Base-by-base conservation (phyloP, 768 basidiomycete species). In the Auriscalpium orientale region DNA sequence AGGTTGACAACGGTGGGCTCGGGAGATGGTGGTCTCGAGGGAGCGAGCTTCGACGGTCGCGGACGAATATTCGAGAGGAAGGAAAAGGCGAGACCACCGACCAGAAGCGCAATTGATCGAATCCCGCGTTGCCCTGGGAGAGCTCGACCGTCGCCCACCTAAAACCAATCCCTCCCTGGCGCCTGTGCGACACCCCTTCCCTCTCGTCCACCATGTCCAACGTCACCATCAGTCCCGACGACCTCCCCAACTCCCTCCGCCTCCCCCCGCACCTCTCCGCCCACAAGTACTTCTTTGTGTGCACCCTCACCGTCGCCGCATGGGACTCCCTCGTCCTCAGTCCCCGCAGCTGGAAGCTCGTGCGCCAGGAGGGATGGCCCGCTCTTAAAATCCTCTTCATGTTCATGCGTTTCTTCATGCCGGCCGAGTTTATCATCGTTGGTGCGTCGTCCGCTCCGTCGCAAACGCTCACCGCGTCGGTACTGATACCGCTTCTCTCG, bases 201-300 rank as follows among this genome's bases (percentile, higher is more conserved):
- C 33, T 54, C 33, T 20, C 16, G 16, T 37, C 37, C 51, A 44
- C 34, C 34, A 56, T 56, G 55, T 49, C 59, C 16, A 61, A 61
- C 37, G 15, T 49, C 18, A 38, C 59, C 5, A 37, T 59, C 21
- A 22, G 8, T 8, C 55, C 55, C 1, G 44, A 50, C 12, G 11
- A 55, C 0, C 68, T 91, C 8, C 90, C 90, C 16, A 69, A 76
- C 53, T 87, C 83, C 21, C 83, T 92, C 65, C 74, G 86, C 61
- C 80, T 91, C 6, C 79, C 90, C 0, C 79, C 90, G 1, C 90
- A 89, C 67, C 77, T 92, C 37, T 82, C 80, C 34, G 90, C 90
- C 0, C 90, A 91, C 77, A 91, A 92, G 70, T 93, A 93, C 64
- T 91, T 92, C 67, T 81, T 89, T 48, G 91, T 92, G 60, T 93